Conservation (phyloP, 352 stramenopile genomes). For the Phytophthora tentaculata region DNA sequence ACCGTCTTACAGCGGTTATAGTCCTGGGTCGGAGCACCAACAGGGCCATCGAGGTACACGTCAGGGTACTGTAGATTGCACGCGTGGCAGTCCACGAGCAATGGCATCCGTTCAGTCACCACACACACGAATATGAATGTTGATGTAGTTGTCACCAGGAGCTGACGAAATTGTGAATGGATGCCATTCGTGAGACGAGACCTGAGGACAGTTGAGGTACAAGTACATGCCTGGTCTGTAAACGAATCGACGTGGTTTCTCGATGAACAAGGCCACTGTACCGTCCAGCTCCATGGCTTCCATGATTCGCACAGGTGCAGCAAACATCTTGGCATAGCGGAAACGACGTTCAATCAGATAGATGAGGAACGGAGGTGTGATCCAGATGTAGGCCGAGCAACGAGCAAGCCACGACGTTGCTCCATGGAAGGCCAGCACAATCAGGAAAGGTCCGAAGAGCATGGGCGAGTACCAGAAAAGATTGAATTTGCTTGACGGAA, state of each 20-base stretch:
- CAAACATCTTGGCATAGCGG: constrained; percentile 69
- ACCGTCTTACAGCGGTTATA: constrained; percentile 72
- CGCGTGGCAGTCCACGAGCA: constrained; percentile 55
- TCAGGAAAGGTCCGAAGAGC: constrained; percentile 67
- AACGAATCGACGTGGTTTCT: constrained; percentile 62
- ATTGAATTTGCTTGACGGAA: constrained; percentile 71
- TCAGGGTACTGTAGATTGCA: constrained; percentile 64
- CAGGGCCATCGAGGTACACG: constrained; percentile 70
- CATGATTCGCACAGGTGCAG: constrained; percentile 55
- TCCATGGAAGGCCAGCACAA: constrained; percentile 69
- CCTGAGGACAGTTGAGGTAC: constrained; percentile 80
- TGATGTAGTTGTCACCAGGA: constrained; percentile 77
- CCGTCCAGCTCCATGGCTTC: constrained; percentile 55
- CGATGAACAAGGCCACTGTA: constrained; percentile 66
- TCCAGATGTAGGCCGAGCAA: constrained; percentile 60
- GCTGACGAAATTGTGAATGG: constrained; percentile 91
- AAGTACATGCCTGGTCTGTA: constrained; percentile 83
- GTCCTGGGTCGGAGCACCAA: constrained; percentile 73
- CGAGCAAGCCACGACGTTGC: constrained; percentile 57
- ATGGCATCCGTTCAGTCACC: constrained; percentile 75
- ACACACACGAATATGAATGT: constrained; percentile 69
- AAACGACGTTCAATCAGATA: constrained; percentile 71
- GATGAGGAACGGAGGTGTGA: constrained; percentile 57
- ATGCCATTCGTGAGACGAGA: constrained; percentile 87
- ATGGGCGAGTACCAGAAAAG: constrained; percentile 82